Evolutionary conservation across 192 early-diverging fungal genomes (phyloP), one percentile per base, ranked within the genome.

Genomic region (Coemansia sp.): DNA sequence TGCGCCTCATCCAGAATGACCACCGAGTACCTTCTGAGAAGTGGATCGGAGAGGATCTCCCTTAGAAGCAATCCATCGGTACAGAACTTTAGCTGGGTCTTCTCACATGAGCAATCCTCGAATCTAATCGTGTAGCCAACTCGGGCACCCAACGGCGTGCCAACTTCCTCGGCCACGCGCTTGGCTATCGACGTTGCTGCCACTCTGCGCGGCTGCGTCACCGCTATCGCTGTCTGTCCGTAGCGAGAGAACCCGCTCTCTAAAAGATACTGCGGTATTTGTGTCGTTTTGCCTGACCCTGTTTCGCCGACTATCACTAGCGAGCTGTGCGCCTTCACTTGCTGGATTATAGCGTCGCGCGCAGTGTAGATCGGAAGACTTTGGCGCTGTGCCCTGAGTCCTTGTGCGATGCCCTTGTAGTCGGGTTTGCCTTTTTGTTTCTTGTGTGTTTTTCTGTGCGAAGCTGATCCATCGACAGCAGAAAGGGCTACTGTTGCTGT

Each of bases 101-200:
- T 48, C 15, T 86, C 70, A 16, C 88, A 90, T 4, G 95, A 93
- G n/a, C 83, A 89, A 71, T 98, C 94, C 48, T 98, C 94, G 73
- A 99, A 99, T 62, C 98, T 89, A 59, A 99, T 93, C 0, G 92
- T 92, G 73, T 98, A 99, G 18, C 98, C 98, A 23, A 99, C 93
- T 64, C 90, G 75, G 14, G 81, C 79, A 14, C 93, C 91, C 48
- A 93, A 63, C 0, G 81, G 74, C 7, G 88, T 88, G 8, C 91
- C 89, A n/a, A 87, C 85, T 76, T 95, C 93, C 60, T 93, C 89
- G 9, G 92, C 85, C 2, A 94, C 92, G 57, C 93, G 88, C 51
- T 85, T 86, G 1, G 92, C 90, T 36, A 95, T 82, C 36, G 89
- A 91, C n/a, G 90, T 92, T 26, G 93, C 92, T 6, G 93, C 92